These are phyloP conservation scores for Trichosporon coremiiforme DNA, from an alignment of 1,284 basidiomycete species.

Conservation along the genomic window DNA sequence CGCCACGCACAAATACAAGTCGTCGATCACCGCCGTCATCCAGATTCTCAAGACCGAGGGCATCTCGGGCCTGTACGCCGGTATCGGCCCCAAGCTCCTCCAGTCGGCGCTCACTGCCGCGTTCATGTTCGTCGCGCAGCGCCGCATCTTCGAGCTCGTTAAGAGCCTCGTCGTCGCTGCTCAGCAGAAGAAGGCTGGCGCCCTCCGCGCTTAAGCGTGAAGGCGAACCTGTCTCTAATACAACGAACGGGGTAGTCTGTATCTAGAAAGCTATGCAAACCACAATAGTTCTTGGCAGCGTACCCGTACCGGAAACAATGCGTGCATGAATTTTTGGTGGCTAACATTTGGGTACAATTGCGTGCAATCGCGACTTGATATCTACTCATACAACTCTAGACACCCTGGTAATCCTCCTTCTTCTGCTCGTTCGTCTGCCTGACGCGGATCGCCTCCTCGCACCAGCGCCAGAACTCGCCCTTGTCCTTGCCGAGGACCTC, in stretches of 20 bases:
- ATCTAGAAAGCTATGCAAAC: slow-evolving; percentile 11
- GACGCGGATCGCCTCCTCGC: slow-evolving; percentile 41
- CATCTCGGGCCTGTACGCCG: slow-evolving; percentile 73
- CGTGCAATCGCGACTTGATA: background rate
- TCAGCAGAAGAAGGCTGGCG: slow-evolving; percentile 30
- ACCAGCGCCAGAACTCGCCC: slow-evolving; percentile 42
- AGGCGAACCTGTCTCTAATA: background rate
- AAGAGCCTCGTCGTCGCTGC: slow-evolving; percentile 44
- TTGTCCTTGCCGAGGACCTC: slow-evolving; percentile 30
- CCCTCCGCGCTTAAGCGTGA: slow-evolving; percentile 6
- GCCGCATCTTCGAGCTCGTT: slow-evolving; percentile 61
- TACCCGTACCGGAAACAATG: background rate
- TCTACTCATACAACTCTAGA: background rate
- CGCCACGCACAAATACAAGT: slow-evolving; percentile 56
- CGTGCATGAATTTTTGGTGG: slow-evolving; percentile 1
- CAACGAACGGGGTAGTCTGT: background rate
- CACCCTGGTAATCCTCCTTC: slow-evolving; percentile 22
- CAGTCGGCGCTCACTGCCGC: slow-evolving; percentile 90
- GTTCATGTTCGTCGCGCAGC: slow-evolving; percentile 84
- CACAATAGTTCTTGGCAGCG: background rate
- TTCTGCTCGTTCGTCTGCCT: slow-evolving; percentile 14
- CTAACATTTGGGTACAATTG: background rate
- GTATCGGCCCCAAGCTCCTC: slow-evolving; percentile 77
- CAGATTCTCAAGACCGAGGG: slow-evolving; percentile 75
- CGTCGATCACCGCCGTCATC: slow-evolving; percentile 51